These are phyloP conservation scores for Brettanomyces anomalus DNA, from an alignment of 805 yeast species.

Conservation along the genomic window DNA sequence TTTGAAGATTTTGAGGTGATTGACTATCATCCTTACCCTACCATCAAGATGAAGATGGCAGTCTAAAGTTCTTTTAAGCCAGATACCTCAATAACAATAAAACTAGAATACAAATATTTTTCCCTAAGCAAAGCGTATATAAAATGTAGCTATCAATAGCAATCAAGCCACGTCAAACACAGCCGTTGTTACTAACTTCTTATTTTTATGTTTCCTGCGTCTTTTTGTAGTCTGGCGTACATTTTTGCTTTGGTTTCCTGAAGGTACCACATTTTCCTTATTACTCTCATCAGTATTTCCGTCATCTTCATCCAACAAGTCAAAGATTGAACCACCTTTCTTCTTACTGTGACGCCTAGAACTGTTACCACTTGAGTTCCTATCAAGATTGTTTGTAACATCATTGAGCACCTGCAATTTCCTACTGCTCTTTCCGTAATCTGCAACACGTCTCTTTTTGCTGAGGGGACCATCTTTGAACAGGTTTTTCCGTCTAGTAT, in stretches of 20 bases:
- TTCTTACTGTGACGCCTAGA: neutral
- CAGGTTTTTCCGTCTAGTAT: neutral
- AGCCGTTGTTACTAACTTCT: too few species aligned
- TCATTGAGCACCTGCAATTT: neutral
- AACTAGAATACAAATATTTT: too few species aligned
- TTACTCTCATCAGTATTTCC: neutral
- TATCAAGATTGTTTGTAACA: neutral
- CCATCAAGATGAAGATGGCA: conserved; percentile 95
- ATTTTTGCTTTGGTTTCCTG: conserved; percentile 9
- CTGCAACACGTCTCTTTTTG: neutral
- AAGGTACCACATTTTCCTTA: conserved; percentile 7
- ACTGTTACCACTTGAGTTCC: neutral
- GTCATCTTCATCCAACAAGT: neutral
- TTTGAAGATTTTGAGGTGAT: conserved; percentile 80
- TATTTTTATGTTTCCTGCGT: neutral
- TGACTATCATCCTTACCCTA: conserved; percentile 72
- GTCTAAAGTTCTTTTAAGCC: conserved; percentile 38
- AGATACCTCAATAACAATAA: neutral
- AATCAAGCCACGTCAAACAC: too few species aligned
- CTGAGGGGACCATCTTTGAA: neutral
- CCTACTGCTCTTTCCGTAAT: neutral
- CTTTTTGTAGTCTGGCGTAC: conserved; percentile 14
- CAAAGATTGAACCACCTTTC: neutral
- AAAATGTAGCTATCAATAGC: too few species aligned
- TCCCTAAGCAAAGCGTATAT: too few species aligned